Evolutionary conservation across 148 eudicot species (phyloP).

Genomic region (Tetragonia tetragonoides): DNA sequence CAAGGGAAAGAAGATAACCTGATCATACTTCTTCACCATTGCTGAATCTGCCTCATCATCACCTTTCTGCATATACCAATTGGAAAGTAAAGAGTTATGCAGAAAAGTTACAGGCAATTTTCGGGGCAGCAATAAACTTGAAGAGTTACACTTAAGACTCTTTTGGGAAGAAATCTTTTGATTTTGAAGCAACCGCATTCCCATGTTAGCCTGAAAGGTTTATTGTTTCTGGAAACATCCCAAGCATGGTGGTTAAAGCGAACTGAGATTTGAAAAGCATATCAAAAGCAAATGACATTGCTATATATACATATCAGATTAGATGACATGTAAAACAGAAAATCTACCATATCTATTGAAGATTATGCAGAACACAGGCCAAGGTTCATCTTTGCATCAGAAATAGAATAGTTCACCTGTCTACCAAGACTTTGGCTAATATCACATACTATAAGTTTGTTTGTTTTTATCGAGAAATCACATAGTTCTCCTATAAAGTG

Average conservation of each 20-base stretch:
- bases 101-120: neutral
- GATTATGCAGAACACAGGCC: neutral
- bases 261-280: neutral
- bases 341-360: neutral
- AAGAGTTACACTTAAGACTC: neutral
- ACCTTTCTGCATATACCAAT: conserved; percentile 37
- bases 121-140: neutral
- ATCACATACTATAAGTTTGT: neutral
- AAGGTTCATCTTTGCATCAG: neutral
- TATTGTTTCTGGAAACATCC: too few species aligned
- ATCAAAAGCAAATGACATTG: neutral
- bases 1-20: conserved; percentile 24
- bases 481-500: too few species aligned
- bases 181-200: too few species aligned
- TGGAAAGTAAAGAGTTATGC: neutral
- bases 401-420: too few species aligned
- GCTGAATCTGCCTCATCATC: conserved; percentile 77
- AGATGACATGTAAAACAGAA: neutral
- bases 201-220: too few species aligned
- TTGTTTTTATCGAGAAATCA: too few species aligned
- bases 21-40: conserved; percentile 34
- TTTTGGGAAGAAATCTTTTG: neutral
- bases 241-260: too few species aligned
- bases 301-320: neutral
- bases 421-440: neutral